Conservation (phyloP, 2,329 filamentous ascomycete genomes). For the Trichoderma sp. region DNA sequence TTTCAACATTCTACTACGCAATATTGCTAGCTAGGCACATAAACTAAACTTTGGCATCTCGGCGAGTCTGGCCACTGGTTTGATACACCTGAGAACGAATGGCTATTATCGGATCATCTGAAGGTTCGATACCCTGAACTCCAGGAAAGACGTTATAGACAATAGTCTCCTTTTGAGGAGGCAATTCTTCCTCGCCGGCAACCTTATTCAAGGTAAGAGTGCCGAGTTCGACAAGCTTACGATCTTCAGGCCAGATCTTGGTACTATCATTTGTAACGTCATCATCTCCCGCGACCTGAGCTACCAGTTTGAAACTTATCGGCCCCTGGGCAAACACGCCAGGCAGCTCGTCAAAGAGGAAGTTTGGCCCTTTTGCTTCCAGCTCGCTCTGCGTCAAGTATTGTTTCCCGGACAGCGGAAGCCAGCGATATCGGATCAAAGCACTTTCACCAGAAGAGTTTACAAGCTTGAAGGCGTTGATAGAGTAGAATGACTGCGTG, state of each 20-base stretch:
- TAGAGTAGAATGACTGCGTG: conserved; percentile 21
- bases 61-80: conserved; percentile 18
- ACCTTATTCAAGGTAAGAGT: conserved; percentile 10
- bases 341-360: conserved; percentile 22
- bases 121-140: conserved; percentile 17
- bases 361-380: conserved; percentile 6
- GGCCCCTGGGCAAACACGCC: neutral
- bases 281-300: conserved; percentile 10
- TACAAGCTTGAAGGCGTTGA: conserved; percentile 24
- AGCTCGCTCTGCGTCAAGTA: conserved; percentile 11
- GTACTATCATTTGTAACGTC: conserved; percentile 12
- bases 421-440: conserved; percentile 23
- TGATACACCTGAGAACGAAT: conserved; percentile 2
- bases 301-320: conserved; percentile 22
- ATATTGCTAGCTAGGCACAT: neutral
- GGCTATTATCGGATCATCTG: conserved; percentile 18
- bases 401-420: conserved; percentile 8
- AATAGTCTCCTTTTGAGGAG: conserved; percentile 12
- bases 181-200: neutral
- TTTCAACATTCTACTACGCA: neutral
- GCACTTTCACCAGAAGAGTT: neutral
- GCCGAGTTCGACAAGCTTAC: conserved; percentile 21
- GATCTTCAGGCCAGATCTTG: conserved; percentile 21
- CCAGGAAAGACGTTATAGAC: conserved; percentile 11
- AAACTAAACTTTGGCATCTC: conserved; percentile 2